Percentiles rank a stretch among this genome's conserved stretches.
These are phyloP conservation scores for Drechslerella coelobrocha DNA, from an alignment of 2,329 filamentous ascomycete species.

Conservation along the genomic window DNA sequence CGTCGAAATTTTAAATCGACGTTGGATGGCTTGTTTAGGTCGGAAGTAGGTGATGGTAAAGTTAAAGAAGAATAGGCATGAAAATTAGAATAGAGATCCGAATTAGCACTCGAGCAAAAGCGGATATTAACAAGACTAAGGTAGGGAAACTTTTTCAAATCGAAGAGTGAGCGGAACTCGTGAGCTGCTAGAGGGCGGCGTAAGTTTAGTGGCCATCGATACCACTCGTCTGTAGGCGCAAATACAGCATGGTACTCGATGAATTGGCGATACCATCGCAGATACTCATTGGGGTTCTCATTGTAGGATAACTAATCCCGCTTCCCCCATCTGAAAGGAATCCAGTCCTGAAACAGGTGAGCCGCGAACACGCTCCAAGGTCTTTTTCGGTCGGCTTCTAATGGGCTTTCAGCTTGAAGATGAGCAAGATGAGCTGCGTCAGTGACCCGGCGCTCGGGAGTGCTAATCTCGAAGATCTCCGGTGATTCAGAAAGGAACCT, in stretches of 20 bases:
- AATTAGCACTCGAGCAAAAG: not conserved
- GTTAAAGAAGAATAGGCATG: not conserved
- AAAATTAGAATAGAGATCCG: not conserved
- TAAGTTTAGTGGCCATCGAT: not conserved
- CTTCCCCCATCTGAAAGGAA: conserved; percentile 10
- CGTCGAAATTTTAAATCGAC: not conserved
- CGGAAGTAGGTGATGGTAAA: not conserved
- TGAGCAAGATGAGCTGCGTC: too few relatives aligned
- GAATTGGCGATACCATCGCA: not conserved
- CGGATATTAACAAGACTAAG: not conserved
- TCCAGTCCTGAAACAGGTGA: conserved; percentile 6
- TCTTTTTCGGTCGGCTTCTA: not conserved
- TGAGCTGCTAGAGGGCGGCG: not conserved
- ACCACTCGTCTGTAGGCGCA: not conserved
- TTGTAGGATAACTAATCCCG: not conserved
- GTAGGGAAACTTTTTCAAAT: not conserved
- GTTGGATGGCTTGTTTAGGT: too few relatives aligned
- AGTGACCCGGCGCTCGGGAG: too few relatives aligned
- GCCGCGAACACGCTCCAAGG: not conserved
- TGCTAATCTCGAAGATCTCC: too few relatives aligned
- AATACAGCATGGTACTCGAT: not conserved
- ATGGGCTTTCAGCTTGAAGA: too few relatives aligned
- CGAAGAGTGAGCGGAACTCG: not conserved
- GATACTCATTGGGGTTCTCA: not conserved
- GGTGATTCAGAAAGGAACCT: not conserved